Percentiles rank a stretch among this genome's conserved stretches.
Evolutionary conservation across 78 protist genomes (phyloP).

Genomic region (Anaeramoeba ignava): DNA sequence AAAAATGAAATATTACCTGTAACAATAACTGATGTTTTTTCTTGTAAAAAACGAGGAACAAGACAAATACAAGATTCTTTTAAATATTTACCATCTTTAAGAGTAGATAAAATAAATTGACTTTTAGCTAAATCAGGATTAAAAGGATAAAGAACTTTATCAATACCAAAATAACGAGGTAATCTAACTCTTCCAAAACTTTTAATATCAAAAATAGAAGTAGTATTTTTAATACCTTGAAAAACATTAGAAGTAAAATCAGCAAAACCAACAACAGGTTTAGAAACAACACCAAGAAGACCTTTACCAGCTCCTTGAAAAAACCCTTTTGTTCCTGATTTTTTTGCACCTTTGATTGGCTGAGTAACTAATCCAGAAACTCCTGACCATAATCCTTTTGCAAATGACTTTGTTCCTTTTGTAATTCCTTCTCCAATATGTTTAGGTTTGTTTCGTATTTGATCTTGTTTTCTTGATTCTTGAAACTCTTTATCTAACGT

Average conservation of each 20-base stretch:
- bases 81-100: too few relatives aligned
- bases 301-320: not conserved
- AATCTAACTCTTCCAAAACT: not conserved
- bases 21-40: too few relatives aligned
- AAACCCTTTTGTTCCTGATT: not conserved
- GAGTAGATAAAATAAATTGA: too few relatives aligned
- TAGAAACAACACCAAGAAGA: not conserved
- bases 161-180: constrained; percentile 3
- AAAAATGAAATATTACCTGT: too few relatives aligned
- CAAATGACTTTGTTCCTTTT: not conserved
- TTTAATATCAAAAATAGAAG: not conserved
- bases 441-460: not conserved
- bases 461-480: not conserved
- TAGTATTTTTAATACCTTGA: not conserved
- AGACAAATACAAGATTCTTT: too few relatives aligned
- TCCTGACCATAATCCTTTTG: not conserved
- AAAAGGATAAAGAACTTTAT: too few relatives aligned
- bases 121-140: too few relatives aligned
- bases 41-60: too few relatives aligned
- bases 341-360: not conserved
- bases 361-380: not conserved
- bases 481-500: not conserved
- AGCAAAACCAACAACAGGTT: not conserved
- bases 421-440: not conserved
- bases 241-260: not conserved